phyloP scores from a whole-genome alignment of 176 grass and related monocot species.

The Oryza glaberrima region DNA sequence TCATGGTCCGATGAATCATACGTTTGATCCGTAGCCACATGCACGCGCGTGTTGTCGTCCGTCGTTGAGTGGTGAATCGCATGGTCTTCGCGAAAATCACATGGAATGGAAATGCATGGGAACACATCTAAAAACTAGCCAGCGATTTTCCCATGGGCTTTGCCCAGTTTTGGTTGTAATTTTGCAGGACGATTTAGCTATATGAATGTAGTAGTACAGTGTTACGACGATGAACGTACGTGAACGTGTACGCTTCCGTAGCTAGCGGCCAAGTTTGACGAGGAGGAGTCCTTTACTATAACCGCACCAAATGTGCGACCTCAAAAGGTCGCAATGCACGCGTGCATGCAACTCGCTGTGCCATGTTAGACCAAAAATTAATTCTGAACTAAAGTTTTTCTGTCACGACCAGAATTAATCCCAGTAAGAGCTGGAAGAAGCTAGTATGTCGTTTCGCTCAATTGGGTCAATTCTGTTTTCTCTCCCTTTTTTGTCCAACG shows the following conservation, averaged over 20 bases:
- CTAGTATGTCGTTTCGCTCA: background rate
- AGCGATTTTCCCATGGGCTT: background rate
- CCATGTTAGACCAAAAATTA: background rate
- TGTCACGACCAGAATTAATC: background rate
- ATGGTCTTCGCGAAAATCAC: background rate
- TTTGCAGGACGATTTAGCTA: background rate
- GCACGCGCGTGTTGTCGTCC: background rate
- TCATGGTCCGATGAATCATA: background rate
- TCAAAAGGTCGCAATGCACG: background rate
- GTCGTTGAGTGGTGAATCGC: background rate
- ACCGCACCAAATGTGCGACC: background rate
- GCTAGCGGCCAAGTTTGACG: background rate
- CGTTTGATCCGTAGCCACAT: background rate
- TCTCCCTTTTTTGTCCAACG: background rate
- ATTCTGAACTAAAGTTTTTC: background rate
- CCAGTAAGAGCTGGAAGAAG: background rate
- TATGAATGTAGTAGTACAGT: background rate
- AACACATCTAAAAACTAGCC: background rate
- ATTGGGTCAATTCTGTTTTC: background rate
- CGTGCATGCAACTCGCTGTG: background rate
- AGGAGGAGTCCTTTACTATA: background rate
- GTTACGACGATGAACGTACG: no score
- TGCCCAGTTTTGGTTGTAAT: background rate
- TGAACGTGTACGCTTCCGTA: no score
- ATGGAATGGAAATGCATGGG: background rate